phyloP scores from a whole-genome alignment of 345 rosid species.

The Garcia nutans region DNA sequence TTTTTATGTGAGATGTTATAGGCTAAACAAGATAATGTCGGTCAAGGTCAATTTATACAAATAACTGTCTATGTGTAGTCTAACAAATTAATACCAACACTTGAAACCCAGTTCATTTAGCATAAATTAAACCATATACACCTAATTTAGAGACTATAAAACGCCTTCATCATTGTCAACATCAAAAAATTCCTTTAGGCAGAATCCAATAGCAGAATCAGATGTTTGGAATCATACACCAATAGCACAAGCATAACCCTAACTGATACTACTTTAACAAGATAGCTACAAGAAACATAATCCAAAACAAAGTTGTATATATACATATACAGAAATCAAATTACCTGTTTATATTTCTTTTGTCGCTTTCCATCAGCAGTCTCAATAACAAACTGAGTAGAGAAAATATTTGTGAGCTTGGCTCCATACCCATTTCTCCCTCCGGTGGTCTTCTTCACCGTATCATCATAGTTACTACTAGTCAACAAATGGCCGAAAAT shows the following conservation, averaged over 20 bases:
- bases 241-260: background rate
- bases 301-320: background rate
- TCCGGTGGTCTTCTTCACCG: constrained; percentile 88
- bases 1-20: background rate
- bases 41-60: too few species aligned
- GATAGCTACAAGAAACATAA: background rate
- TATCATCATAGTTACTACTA: constrained; percentile 84
- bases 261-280: background rate
- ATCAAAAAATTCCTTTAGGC: background rate
- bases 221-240: too few species aligned
- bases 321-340: constrained; percentile 1
- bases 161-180: background rate
- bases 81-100: background rate
- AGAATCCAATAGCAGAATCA: background rate
- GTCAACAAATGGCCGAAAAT: constrained; percentile 92
- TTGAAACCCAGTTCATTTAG: background rate
- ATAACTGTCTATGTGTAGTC: background rate
- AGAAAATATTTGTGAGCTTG: constrained; percentile 88
- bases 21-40: too few species aligned
- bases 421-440: constrained; percentile 98
- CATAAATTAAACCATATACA: background rate
- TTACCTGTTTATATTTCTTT: constrained; percentile 87
- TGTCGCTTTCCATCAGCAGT: constrained; percentile 83
- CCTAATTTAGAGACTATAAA: background rate
- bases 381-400: constrained; percentile 79